phyloP scores from a whole-genome alignment of 768 basidiomycete genomes.

The Boletellus sp. region DNA sequence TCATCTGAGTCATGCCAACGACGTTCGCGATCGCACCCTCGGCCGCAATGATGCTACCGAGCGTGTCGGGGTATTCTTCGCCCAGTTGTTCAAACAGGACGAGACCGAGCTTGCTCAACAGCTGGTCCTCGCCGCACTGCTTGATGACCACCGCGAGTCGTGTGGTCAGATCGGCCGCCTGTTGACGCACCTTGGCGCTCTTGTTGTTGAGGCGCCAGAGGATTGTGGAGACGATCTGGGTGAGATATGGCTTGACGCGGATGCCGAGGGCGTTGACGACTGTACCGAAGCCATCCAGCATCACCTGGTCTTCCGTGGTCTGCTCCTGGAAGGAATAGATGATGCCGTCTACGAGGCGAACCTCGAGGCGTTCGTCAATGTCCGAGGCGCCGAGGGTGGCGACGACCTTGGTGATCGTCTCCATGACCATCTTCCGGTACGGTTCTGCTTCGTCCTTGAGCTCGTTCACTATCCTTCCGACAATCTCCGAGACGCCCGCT shows the following conservation, averaged over 20 bases:
- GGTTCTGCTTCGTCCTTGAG: slow-evolving; percentile 64
- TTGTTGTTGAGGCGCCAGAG: slow-evolving; percentile 99
- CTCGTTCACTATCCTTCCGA: slow-evolving; percentile 71
- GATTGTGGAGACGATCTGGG: slow-evolving; percentile 97
- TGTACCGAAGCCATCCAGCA: slow-evolving; percentile 97
- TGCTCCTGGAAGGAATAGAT: slow-evolving; percentile 99
- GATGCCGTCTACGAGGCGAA: slow-evolving; percentile 94
- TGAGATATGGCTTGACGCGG: slow-evolving; percentile 96
- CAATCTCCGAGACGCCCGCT: slow-evolving; percentile 93
- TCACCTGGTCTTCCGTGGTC: slow-evolving; percentile 97
- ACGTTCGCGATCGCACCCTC: slow-evolving; percentile 99
- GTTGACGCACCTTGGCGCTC: slow-evolving; percentile 97
- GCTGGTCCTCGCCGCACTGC: slow-evolving; percentile 94
- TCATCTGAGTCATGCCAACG: slow-evolving; percentile 99
- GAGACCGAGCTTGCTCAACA: slow-evolving; percentile 92
- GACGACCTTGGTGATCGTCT: slow-evolving; percentile 97
- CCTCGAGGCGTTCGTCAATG: slow-evolving; percentile 93
- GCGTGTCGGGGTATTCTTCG: slow-evolving; percentile 98
- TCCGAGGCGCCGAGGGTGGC: slow-evolving; percentile 94
- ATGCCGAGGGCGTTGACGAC: slow-evolving; percentile 96
- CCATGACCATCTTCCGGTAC: slow-evolving; percentile 99
- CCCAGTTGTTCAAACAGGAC: slow-evolving; percentile 98
- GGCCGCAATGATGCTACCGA: slow-evolving; percentile 98
- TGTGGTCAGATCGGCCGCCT: slow-evolving; percentile 98
- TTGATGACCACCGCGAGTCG: slow-evolving; percentile 96